A percentile compares a stretch with the other conserved stretches of the same genome.
These are phyloP conservation scores for Pestalotiopsis sp. DNA, from an alignment of 2,329 filamentous ascomycete species.

Conservation along the genomic window DNA sequence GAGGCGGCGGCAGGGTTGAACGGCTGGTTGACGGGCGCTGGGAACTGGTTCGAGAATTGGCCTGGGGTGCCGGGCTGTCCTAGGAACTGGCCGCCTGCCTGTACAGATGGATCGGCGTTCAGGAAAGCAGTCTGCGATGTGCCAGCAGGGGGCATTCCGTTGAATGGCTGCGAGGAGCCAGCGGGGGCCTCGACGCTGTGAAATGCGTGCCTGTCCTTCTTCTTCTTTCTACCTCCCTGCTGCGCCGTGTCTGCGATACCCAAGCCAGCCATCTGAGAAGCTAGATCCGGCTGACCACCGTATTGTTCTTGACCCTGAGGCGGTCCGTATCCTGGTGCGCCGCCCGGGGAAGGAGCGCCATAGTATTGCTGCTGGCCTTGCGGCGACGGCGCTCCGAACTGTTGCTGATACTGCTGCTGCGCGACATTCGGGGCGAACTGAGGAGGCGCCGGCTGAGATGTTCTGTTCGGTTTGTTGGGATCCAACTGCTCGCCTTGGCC, in stretches of 20 bases:
- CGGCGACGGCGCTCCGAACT: slow-evolving; percentile 39
- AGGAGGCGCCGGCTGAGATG: slow-evolving; percentile 50
- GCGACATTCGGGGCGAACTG: slow-evolving; percentile 60
- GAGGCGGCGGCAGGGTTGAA: slow-evolving; percentile 49
- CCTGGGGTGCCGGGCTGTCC: slow-evolving; percentile 48
- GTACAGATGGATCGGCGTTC: slow-evolving; percentile 53
- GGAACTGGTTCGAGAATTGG: slow-evolving; percentile 61
- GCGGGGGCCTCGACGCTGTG: slow-evolving; percentile 78
- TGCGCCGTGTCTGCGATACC: slow-evolving; percentile 60
- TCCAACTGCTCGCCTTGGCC: slow-evolving; percentile 58
- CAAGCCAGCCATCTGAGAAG: slow-evolving; percentile 79
- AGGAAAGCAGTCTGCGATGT: slow-evolving; percentile 59
- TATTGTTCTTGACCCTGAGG: slow-evolving; percentile 28
- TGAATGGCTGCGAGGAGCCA: slow-evolving; percentile 69
- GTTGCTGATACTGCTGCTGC: slow-evolving; percentile 56
- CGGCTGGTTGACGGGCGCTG: slow-evolving; percentile 54
- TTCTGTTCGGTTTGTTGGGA: slow-evolving; percentile 54
- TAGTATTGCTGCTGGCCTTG: slow-evolving; percentile 43
- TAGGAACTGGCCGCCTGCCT: slow-evolving; percentile 46
- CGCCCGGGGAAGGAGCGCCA: slow-evolving; percentile 33
- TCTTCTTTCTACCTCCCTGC: slow-evolving; percentile 67
- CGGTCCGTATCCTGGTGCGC: slow-evolving; percentile 33
- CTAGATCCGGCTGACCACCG: slow-evolving; percentile 49
- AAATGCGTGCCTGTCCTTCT: slow-evolving; percentile 94
- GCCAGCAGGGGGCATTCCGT: slow-evolving; percentile 63